Evolutionary conservation across 305 asterid genomes (phyloP).

Genomic region (Solanum aculeatissimum): DNA sequence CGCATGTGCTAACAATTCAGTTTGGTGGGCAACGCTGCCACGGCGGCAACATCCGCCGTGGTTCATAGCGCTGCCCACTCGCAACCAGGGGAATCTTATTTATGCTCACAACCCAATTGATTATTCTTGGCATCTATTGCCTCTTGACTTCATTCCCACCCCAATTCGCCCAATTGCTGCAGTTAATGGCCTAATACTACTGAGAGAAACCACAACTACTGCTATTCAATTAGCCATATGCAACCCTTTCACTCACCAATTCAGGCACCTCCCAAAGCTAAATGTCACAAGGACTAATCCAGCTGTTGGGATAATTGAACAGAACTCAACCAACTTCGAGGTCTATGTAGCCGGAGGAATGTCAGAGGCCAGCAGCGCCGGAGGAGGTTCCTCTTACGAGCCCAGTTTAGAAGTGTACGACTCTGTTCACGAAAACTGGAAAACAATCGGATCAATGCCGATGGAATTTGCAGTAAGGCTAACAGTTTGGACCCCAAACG

Average conservation of each 20-base stretch:
- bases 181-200: constrained; percentile 30
- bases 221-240: constrained; percentile 42
- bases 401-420: constrained; percentile 56
- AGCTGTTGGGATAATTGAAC: constrained; percentile 41
- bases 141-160: constrained; percentile 20
- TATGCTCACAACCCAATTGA: constrained; percentile 41
- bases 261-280: constrained; percentile 28
- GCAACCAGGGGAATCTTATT: constrained; percentile 23
- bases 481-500: constrained; percentile 81
- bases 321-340: constrained; percentile 8
- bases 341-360: constrained; percentile 73
- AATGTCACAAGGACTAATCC: constrained; percentile 49
- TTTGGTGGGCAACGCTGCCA: neutral
- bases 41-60: constrained; percentile 35
- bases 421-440: constrained; percentile 28
- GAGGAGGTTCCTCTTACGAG: constrained; percentile 48
- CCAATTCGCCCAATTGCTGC: constrained; percentile 41
- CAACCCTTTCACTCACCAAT: constrained; percentile 63
- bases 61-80: constrained; percentile 51
- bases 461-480: constrained; percentile 64
- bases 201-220: constrained; percentile 15
- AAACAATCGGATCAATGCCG: constrained; percentile 33
- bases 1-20: constrained; percentile 15
- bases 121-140: constrained; percentile 29
- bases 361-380: constrained; percentile 25